phyloP scores from a whole-genome alignment of 2,329 filamentous ascomycete genomes.

The Aspergillus novofumigatus region DNA sequence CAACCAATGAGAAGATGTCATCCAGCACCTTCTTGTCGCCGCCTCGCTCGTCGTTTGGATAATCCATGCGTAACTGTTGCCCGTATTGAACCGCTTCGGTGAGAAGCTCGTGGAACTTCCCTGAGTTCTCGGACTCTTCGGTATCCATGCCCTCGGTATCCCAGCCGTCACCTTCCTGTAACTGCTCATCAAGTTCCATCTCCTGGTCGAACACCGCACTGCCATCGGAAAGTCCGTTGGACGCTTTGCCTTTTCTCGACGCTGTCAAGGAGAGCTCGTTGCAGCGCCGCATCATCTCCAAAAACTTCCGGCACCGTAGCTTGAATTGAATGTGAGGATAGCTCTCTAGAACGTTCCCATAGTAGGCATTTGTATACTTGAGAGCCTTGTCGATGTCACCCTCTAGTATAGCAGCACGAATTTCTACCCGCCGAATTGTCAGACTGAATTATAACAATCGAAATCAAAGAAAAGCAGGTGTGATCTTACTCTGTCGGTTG shows the following conservation, averaged over 20 bases:
- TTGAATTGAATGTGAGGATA: slow-evolving; percentile 85
- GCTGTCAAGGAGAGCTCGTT: slow-evolving; percentile 54
- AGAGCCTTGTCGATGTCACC: slow-evolving; percentile 89
- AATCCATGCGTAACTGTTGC: slow-evolving; percentile 71
- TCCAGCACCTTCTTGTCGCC: slow-evolving; percentile 70
- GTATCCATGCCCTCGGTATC: slow-evolving; percentile 53
- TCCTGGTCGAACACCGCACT: slow-evolving; percentile 47
- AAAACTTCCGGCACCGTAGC: slow-evolving; percentile 83
- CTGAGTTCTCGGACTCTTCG: slow-evolving; percentile 42
- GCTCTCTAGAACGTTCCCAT: slow-evolving; percentile 72
- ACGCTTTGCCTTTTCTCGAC: slow-evolving; percentile 36
- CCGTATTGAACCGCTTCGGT: slow-evolving; percentile 74
- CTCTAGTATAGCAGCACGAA: slow-evolving; percentile 79
- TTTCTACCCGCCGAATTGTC: slow-evolving; percentile 52
- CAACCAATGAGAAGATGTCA: slow-evolving; percentile 84
- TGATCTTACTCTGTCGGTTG: slow-evolving; percentile 70
- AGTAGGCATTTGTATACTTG: slow-evolving; percentile 73
- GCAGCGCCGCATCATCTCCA: slow-evolving; percentile 83
- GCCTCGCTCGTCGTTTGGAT: slow-evolving; percentile 63
- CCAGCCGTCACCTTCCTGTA: slow-evolving; percentile 29
- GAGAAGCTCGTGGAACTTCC: slow-evolving; percentile 52
- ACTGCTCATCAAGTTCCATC: slow-evolving; percentile 57
- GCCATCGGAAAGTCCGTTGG: slow-evolving; percentile 42
- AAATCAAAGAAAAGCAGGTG: neutral
- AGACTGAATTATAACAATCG: neutral